A percentile compares a stretch with the other conserved stretches of the same genome.
phyloP scores from a whole-genome alignment of 164 flowering plant species.

The Liriodendron chinense region DNA sequence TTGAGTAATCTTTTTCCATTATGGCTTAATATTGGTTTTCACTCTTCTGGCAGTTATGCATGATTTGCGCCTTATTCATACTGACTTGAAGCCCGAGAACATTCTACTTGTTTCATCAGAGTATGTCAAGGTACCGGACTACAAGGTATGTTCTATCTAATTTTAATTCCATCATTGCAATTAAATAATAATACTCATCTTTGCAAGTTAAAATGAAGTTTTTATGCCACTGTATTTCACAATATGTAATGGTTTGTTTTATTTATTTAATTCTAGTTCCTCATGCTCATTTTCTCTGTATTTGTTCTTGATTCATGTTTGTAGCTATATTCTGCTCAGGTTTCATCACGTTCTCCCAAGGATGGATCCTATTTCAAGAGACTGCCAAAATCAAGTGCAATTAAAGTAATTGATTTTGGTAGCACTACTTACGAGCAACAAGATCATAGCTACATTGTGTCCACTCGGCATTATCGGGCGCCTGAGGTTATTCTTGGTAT shows the following conservation, averaged over 20 bases:
- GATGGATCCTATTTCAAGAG: conserved; percentile 54
- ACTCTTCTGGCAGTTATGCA: conserved; percentile 78
- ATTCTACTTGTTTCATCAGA: conserved; percentile 81
- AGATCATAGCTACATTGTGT: conserved; percentile 69
- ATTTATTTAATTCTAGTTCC: no score
- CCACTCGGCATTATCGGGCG: conserved; percentile 84
- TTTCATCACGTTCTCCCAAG: conserved; percentile 57
- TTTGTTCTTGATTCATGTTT: neutral
- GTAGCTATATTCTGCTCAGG: conserved; percentile 27
- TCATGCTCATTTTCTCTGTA: neutral
- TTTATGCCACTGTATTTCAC: neutral
- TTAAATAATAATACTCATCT: neutral
- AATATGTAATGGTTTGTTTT: no score
- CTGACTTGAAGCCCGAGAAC: conserved; percentile 98
- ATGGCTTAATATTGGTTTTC: neutral
- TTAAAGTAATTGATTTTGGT: conserved; percentile 89
- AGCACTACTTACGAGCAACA: conserved; percentile 74
- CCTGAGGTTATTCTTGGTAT: conserved; percentile 89
- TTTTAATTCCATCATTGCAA: neutral
- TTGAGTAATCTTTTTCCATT: neutral
- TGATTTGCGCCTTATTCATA: conserved; percentile 82
- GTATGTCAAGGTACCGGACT: conserved; percentile 75
- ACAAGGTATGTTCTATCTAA: conserved; percentile 54
- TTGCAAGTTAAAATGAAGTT: neutral
- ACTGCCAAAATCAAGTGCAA: conserved; percentile 62